Percentiles rank a stretch among this genome's conserved stretches.
Conservation (phyloP, 148 eudicot species). For the Silene conica region DNA sequence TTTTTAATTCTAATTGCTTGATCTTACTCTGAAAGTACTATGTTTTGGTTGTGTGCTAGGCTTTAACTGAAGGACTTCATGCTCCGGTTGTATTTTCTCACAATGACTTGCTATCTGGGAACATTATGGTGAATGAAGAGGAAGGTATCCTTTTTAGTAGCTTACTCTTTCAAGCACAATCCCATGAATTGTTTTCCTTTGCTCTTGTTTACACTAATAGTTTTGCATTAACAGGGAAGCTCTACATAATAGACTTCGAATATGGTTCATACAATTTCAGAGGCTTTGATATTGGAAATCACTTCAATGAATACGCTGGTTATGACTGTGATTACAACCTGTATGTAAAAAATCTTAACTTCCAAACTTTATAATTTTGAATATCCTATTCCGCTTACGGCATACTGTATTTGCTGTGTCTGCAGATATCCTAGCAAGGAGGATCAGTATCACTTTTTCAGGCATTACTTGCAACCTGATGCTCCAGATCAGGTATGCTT, state of each 20-base stretch:
- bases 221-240: constrained; percentile 56
- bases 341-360: constrained; percentile 38
- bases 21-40: neutral
- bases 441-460: constrained; percentile 87
- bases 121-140: constrained; percentile 82
- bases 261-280: constrained; percentile 95
- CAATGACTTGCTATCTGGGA: constrained; percentile 93
- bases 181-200: neutral
- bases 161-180: neutral
- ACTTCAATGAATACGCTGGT: constrained; percentile 98
- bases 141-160: constrained; percentile 44
- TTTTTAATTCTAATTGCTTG: neutral
- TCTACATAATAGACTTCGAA: constrained; percentile 92
- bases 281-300: constrained; percentile 97
- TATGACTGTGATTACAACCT: constrained; percentile 92
- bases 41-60: constrained; percentile 48
- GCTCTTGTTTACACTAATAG: constrained; percentile 1
- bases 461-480: constrained; percentile 75
- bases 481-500: constrained; percentile 62
- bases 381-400: neutral
- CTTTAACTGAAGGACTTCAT: constrained; percentile 54
- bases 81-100: constrained; percentile 90
- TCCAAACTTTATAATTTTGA: neutral
- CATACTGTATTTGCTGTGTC: constrained; percentile 16
- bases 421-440: constrained; percentile 86